Conservation (phyloP, 108 stramenopile species). For the Fragilariopsis cylindrus region DNA sequence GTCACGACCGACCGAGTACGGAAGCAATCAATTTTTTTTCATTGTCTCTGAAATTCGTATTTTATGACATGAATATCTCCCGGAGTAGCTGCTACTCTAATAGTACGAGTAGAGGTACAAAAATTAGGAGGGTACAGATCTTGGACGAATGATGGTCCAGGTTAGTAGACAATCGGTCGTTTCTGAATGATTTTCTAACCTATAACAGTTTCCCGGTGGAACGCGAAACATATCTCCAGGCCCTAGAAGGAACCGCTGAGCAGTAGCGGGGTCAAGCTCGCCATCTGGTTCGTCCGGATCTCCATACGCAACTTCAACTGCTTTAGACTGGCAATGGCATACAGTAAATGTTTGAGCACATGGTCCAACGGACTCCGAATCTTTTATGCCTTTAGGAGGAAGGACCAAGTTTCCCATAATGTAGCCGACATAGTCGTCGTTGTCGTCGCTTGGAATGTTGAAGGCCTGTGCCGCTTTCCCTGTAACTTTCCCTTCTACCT, state of each 20-base stretch:
- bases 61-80: no score
- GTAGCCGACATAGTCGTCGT: constrained; percentile 75
- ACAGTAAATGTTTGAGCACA: constrained; percentile 90
- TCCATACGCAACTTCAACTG: constrained; percentile 84
- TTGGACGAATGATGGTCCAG: constrained; percentile 88
- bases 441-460: constrained; percentile 64
- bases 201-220: constrained; percentile 93
- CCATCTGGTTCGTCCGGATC: constrained; percentile 74
- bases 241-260: constrained; percentile 85
- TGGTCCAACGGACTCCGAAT: constrained; percentile 84
- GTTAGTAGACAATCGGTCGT: constrained; percentile 69
- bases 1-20: no score
- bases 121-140: background rate
- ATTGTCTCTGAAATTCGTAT: no score
- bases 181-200: constrained; percentile 89
- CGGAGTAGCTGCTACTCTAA: no score
- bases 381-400: constrained; percentile 88
- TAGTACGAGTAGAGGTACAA: no score
- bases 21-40: no score
- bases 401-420: constrained; percentile 84
- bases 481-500: constrained; percentile 71
- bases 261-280: constrained; percentile 71
- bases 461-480: constrained; percentile 86
- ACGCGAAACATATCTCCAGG: constrained; percentile 94
- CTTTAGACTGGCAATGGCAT: constrained; percentile 65